Evolutionary conservation across 306 rosid species (phyloP).

Genomic region (Ochetophila trinervis): DNA sequence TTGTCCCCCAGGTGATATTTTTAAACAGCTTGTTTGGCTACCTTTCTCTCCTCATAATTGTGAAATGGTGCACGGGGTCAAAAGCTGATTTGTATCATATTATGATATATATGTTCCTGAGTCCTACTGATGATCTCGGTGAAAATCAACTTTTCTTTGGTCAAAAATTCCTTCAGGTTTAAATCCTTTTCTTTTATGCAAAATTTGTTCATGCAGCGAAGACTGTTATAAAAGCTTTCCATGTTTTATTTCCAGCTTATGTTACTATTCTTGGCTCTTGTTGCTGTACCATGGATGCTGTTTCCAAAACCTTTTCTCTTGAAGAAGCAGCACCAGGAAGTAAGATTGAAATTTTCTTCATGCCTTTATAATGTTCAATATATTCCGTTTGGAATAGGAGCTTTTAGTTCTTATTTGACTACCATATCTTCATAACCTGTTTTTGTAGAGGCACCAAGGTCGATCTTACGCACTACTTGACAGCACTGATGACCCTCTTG

Average conservation of each 20-base stretch:
- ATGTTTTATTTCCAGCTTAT: constrained; percentile 41
- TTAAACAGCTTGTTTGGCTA: constrained; percentile 82
- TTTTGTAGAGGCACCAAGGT: constrained; percentile 66
- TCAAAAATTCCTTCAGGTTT: constrained; percentile 69
- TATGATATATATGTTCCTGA: constrained; percentile 87
- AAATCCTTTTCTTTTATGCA: constrained; percentile 8
- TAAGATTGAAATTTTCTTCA: constrained; percentile 25
- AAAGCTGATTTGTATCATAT: constrained; percentile 84
- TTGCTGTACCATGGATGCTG: constrained; percentile 91
- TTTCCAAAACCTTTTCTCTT: constrained; percentile 80
- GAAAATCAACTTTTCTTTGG: constrained; percentile 83
- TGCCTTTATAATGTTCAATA: not conserved
- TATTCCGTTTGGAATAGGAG: not conserved
- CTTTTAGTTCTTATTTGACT: not conserved
- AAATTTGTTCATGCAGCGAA: not conserved
- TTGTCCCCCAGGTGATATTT: constrained; percentile 79
- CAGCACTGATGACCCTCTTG: constrained; percentile 46
- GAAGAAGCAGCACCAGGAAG: constrained; percentile 73
- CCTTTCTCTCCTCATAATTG: constrained; percentile 70
- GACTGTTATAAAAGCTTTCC: not conserved
- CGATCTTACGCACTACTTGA: constrained; percentile 54
- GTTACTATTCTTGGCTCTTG: constrained; percentile 62
- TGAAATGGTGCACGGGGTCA: constrained; percentile 88
- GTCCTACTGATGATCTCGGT: constrained; percentile 78
- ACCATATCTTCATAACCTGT: constrained; percentile 5